Percentiles rank a stretch among this genome's conserved stretches.
Conservation (phyloP, 83 land plant species). For the Diphasiastrum complanatum region DNA sequence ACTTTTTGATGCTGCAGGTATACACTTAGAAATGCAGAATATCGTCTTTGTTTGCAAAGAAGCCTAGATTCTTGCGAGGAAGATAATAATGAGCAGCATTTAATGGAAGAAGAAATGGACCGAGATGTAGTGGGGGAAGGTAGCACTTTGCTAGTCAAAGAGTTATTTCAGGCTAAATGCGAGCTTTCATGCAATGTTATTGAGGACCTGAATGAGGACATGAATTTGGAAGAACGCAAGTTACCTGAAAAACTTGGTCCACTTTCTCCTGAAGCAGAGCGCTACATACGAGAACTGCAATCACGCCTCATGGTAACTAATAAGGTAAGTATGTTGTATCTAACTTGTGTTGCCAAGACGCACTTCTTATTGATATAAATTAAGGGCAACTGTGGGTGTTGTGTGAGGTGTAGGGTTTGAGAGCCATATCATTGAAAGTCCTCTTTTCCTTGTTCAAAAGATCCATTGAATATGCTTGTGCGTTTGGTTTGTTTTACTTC, state of each 20-base stretch:
- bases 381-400: no score
- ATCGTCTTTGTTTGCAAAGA: slow-evolving; percentile 69
- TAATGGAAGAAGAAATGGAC: slow-evolving; percentile 21
- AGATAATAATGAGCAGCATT: background rate
- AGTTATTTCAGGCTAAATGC: background rate
- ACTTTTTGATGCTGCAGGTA: slow-evolving; percentile 41
- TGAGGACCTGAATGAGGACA: slow-evolving; percentile 7
- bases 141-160: background rate
- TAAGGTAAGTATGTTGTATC: no score
- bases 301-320: slow-evolving; percentile 36
- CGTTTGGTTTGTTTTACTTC: no score
- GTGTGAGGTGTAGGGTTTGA: no score
- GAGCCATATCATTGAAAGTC: no score
- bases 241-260: slow-evolving; percentile 41
- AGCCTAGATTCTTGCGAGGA: slow-evolving; percentile 51
- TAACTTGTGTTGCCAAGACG: no score
- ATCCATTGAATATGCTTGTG: no score
- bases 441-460: no score
- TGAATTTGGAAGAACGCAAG: no score
- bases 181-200: slow-evolving; percentile 5
- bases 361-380: no score
- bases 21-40: slow-evolving; percentile 82
- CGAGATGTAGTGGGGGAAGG: slow-evolving; percentile 4
- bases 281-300: slow-evolving; percentile 49
- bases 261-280: slow-evolving; percentile 46